phyloP scores from a whole-genome alignment of 805 yeast species.

The Saccharomyces jurei region DNA sequence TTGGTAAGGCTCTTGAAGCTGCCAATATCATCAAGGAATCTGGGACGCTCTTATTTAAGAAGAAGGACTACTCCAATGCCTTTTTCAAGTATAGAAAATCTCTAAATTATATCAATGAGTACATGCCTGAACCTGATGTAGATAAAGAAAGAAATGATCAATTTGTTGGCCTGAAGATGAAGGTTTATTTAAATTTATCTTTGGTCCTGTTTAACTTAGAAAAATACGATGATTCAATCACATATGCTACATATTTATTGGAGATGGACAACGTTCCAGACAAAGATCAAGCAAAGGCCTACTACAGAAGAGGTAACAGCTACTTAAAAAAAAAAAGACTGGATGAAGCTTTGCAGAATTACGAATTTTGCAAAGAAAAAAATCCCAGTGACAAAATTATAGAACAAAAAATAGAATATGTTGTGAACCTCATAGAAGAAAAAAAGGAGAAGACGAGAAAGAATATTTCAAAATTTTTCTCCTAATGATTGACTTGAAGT shows the following conservation, averaged over 20 bases:
- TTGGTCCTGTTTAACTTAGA: constrained; percentile 43
- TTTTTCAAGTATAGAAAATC: constrained; percentile 58
- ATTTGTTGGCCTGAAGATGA: constrained; percentile 40
- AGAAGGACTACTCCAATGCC: constrained; percentile 44
- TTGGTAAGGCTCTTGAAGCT: constrained; percentile 43
- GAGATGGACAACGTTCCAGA: constrained; percentile 37
- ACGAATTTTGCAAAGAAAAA: constrained; percentile 36
- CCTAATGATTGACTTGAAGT: constrained; percentile 4
- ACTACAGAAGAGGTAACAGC: constrained; percentile 47
- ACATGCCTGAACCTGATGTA: constrained; percentile 57
- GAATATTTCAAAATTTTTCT: constrained; percentile 57
- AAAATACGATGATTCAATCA: constrained; percentile 42
- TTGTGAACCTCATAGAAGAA: constrained; percentile 35
- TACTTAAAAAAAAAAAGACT: constrained; percentile 37
- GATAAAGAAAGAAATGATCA: constrained; percentile 45
- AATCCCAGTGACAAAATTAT: constrained; percentile 47
- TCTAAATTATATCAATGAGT: constrained; percentile 61
- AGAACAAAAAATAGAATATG: constrained; percentile 35
- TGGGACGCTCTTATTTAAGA: constrained; percentile 53
- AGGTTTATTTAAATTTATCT: constrained; percentile 45
- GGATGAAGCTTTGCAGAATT: constrained; percentile 42
- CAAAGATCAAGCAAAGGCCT: constrained; percentile 49
- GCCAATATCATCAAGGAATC: constrained; percentile 54
- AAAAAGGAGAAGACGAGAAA: constrained; percentile 44
- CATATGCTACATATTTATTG: constrained; percentile 48